Conservation (phyloP, 305 asterid genomes). For the Solanum aculeatissimum region DNA sequence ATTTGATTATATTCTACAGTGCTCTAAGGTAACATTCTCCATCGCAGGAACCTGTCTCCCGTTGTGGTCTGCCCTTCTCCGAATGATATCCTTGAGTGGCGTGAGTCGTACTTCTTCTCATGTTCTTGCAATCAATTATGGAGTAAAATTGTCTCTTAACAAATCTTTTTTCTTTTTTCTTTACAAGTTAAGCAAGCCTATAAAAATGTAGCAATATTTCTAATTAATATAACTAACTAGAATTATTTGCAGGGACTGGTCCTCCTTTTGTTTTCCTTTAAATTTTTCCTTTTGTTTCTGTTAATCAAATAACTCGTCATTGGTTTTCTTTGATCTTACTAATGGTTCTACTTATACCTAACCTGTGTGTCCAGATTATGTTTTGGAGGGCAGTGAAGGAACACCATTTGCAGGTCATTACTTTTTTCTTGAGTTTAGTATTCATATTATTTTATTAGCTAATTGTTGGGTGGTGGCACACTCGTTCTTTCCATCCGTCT, state of each 20-base stretch:
- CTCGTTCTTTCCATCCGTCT: background rate
- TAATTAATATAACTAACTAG: background rate
- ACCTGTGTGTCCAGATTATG: constrained; percentile 63
- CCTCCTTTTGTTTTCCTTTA: background rate
- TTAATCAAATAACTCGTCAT: background rate
- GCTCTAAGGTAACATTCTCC: background rate
- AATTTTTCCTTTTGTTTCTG: background rate
- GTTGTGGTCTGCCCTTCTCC: constrained; percentile 92
- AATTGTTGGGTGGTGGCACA: background rate
- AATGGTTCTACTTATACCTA: background rate
- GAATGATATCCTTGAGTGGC: constrained; percentile 96
- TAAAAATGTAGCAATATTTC: background rate
- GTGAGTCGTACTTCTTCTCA: constrained; percentile 37
- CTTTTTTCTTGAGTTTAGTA: constrained; percentile 3
- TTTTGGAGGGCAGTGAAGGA: constrained; percentile 98
- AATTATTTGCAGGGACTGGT: background rate
- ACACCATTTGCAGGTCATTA: constrained; percentile 92
- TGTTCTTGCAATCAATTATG: background rate
- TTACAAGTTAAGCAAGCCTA: background rate
- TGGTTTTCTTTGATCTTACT: background rate
- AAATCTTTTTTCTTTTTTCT: background rate
- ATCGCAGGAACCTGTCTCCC: constrained; percentile 86
- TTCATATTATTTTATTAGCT: background rate
- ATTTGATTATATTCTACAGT: background rate
- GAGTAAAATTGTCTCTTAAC: background rate